These are phyloP conservation scores for Hyaloscypha hepaticicola DNA, from an alignment of 495 filamentous ascomycete genomes.

Conservation along the genomic window DNA sequence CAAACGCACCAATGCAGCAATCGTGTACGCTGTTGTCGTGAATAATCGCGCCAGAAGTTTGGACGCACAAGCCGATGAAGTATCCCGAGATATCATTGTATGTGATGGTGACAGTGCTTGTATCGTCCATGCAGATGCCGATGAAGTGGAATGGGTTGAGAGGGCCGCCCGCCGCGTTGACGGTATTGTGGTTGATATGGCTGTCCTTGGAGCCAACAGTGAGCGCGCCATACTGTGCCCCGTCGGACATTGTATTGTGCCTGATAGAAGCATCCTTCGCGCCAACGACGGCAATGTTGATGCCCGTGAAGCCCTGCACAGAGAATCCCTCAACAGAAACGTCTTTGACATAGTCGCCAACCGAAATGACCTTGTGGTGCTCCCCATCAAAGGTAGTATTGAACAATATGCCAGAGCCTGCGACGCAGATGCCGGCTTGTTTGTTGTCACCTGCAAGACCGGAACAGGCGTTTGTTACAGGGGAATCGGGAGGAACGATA, in stretches of 20 bases:
- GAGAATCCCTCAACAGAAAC: constrained; percentile 17
- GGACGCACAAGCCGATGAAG: constrained; percentile 25
- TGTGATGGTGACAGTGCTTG: constrained; percentile 6
- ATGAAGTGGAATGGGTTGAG: constrained; percentile 1
- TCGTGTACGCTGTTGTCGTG: constrained; percentile 20
- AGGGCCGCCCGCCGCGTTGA: background rate
- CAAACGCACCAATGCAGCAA: too few relatives aligned
- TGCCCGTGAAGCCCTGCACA: constrained; percentile 20
- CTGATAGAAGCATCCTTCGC: constrained; percentile 12
- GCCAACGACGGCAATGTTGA: constrained; percentile 30
- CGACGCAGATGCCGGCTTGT: constrained; percentile 26
- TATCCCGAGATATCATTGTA: constrained; percentile 18
- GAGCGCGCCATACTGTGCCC: constrained; percentile 16
- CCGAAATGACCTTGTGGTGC: constrained; percentile 14
- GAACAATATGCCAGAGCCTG: constrained; percentile 15
- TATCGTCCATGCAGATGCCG: constrained; percentile 29
- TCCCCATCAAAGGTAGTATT: constrained; percentile 7
- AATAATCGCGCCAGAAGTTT: constrained; percentile 20
- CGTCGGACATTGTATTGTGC: constrained; percentile 17
- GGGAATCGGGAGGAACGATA: too few relatives aligned
- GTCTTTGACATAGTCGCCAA: too few relatives aligned
- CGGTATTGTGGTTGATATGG: constrained; percentile 13
- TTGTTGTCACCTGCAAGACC: constrained; percentile 18
- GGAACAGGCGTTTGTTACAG: background rate
- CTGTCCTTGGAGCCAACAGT: constrained; percentile 25